phyloP scores from a whole-genome alignment of 345 rosid genomes.

The Lepidium sativum region DNA sequence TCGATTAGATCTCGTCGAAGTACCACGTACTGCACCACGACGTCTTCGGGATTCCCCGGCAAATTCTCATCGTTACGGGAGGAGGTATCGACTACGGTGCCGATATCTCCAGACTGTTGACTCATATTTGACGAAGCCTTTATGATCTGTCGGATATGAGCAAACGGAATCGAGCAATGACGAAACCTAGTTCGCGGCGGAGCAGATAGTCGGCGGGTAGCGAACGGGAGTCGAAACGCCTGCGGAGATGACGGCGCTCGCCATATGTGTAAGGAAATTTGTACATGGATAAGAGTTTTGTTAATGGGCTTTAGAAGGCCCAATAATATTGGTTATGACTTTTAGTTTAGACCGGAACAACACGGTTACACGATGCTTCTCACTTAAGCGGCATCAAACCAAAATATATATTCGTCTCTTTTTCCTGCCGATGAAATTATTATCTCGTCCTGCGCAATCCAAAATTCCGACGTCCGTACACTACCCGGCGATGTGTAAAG shows the following conservation, averaged over 20 bases:
- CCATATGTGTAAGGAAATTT: conserved; percentile 12
- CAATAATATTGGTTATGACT: background rate
- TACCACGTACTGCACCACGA: conserved; percentile 75
- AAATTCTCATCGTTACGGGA: conserved; percentile 12
- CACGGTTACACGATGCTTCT: background rate
- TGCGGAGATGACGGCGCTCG: conserved; percentile 13
- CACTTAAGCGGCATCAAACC: background rate
- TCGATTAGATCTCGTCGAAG: conserved; percentile 83
- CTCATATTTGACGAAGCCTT: conserved; percentile 38
- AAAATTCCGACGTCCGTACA: background rate
- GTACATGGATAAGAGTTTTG: conserved; percentile 6
- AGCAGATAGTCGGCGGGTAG: background rate
- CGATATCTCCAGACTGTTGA: conserved; percentile 13
- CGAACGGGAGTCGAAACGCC: conserved; percentile 1
- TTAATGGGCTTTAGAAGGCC: conserved; percentile 16
- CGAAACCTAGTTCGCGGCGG: background rate
- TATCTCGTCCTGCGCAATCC: background rate
- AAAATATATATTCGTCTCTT: too few relatives aligned
- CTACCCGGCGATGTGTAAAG: background rate
- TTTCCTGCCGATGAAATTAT: background rate
- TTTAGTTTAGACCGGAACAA: background rate
- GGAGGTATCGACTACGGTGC: conserved; percentile 11
- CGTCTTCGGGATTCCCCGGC: conserved; percentile 31
- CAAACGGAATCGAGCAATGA: background rate
- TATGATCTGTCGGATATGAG: background rate